Conservation (phyloP, 1,139 yeast genomes). For the Candida sanyaensis region DNA sequence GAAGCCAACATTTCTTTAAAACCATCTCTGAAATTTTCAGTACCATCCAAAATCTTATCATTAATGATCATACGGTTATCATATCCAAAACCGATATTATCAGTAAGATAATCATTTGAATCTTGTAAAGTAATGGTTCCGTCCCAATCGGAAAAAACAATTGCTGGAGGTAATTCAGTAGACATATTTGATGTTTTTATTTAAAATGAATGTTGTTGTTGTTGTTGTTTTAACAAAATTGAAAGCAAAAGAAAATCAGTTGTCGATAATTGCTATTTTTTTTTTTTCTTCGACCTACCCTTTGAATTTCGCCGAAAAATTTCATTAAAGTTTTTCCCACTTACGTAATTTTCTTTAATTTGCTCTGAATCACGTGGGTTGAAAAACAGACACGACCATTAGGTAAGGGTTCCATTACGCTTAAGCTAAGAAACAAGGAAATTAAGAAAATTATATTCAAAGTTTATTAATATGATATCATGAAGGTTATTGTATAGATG, state of each 20-base stretch:
- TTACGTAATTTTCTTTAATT: neutral
- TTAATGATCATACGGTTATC: constrained; percentile 67
- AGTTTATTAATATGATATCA: neutral
- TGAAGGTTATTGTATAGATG: too few species aligned
- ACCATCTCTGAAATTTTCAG: constrained; percentile 74
- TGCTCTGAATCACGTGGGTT: constrained; percentile 1
- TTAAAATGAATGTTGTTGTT: neutral
- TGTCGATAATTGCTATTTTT: too few species aligned
- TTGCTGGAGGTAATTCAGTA: constrained; percentile 47
- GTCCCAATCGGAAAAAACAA: constrained; percentile 95
- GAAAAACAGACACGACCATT: neutral
- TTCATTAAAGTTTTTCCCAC: neutral
- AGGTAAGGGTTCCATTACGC: neutral
- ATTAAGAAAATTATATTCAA: too few species aligned
- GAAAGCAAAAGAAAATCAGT: neutral
- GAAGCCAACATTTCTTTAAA: constrained; percentile 84
- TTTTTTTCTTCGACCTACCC: neutral
- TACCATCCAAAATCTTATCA: constrained; percentile 71
- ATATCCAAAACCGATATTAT: constrained; percentile 82
- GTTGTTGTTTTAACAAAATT: neutral
- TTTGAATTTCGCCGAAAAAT: neutral
- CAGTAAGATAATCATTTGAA: constrained; percentile 89
- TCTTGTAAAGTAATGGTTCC: constrained; percentile 93
- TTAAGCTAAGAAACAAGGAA: neutral
- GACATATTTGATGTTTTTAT: constrained; percentile 10